Conservation (phyloP, 2,329 filamentous ascomycete genomes). For the Cercospora sesami region DNA sequence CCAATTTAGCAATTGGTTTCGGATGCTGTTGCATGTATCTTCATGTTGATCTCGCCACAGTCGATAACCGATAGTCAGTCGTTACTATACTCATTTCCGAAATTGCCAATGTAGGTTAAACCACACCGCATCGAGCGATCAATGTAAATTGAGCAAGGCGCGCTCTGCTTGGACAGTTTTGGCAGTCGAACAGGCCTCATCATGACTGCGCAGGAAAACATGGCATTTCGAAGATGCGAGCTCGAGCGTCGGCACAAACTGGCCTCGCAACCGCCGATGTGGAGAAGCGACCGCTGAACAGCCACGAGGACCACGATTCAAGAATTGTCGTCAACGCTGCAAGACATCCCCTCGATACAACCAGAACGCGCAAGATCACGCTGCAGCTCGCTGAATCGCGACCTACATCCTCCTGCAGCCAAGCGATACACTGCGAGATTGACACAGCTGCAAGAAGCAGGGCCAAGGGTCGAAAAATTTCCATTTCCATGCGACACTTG, state of each 20-base stretch:
- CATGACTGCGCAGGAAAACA: neutral
- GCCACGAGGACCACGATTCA: slow-evolving; percentile 2
- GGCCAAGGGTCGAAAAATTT: slow-evolving; percentile 11
- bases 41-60: neutral
- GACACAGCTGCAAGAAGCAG: slow-evolving; percentile 17
- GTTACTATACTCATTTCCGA: neutral
- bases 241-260: neutral
- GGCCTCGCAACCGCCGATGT: neutral
- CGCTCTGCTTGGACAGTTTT: neutral
- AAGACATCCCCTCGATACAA: slow-evolving; percentile 14
- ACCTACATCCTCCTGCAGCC: slow-evolving; percentile 7
- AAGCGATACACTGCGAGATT: slow-evolving; percentile 5
- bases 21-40: neutral
- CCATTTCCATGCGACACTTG: slow-evolving; percentile 5
- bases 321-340: slow-evolving; percentile 5
- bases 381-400: slow-evolving; percentile 14
- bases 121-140: neutral
- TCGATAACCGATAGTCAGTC: neutral
- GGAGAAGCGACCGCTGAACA: neutral
- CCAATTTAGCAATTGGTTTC: neutral
- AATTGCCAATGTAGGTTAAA: neutral
- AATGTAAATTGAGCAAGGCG: neutral
- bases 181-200: neutral
- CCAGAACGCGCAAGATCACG: slow-evolving; percentile 1
- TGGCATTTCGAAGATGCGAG: neutral